phyloP scores from a whole-genome alignment of 2,329 filamentous ascomycete species.

The Dothistroma pini region DNA sequence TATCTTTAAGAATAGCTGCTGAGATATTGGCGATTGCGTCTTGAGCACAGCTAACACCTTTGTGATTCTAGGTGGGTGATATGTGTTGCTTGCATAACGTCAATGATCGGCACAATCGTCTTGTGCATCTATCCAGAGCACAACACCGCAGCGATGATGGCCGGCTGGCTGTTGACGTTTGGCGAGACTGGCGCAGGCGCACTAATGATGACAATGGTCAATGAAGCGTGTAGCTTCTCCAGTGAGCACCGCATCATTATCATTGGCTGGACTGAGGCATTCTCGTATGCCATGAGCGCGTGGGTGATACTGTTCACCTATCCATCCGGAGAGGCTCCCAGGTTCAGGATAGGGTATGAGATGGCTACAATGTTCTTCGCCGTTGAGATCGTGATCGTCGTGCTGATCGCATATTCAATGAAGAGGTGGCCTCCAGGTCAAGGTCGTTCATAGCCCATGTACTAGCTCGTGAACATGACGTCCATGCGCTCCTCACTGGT shows the following conservation, averaged over 20 bases:
- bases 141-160: conserved; percentile 37
- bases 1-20: too few relatives aligned
- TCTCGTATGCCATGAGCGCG: conserved; percentile 21
- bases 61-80: too few relatives aligned
- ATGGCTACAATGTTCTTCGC: conserved; percentile 31
- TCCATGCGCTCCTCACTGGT: background rate
- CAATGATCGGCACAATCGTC: conserved; percentile 37
- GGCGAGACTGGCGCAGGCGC: conserved; percentile 37
- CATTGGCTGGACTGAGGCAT: conserved; percentile 21
- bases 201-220: conserved; percentile 38
- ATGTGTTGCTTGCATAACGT: conserved; percentile 24
- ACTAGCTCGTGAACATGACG: background rate
- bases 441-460: background rate
- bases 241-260: conserved; percentile 20
- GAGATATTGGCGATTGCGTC: too few relatives aligned
- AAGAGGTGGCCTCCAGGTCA: conserved; percentile 11
- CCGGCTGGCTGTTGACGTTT: conserved; percentile 39
- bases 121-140: conserved; percentile 37
- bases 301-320: conserved; percentile 23
- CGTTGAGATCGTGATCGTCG: conserved; percentile 20
- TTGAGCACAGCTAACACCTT: too few relatives aligned
- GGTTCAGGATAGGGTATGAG: conserved; percentile 28
- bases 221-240: conserved; percentile 19
- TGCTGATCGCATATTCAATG: conserved; percentile 18
- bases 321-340: conserved; percentile 19